These are phyloP conservation scores for Boletus reticulatus DNA, from an alignment of 768 basidiomycete genomes.

Conservation along the genomic window DNA sequence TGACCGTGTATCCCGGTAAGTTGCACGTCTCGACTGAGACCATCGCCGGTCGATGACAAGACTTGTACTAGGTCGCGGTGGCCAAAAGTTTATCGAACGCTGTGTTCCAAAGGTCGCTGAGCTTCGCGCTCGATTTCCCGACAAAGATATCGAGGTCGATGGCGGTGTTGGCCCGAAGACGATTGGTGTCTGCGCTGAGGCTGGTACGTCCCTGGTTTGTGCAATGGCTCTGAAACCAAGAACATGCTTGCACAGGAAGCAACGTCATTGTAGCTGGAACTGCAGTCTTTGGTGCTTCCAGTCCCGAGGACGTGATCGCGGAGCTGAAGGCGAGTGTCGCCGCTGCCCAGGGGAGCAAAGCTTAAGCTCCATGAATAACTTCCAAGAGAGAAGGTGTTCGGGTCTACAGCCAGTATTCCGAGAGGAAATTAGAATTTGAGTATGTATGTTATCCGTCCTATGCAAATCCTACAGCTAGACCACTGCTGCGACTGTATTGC, in stretches of 20 bases:
- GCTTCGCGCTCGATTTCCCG: conserved; percentile 84
- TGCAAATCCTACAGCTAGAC: conserved; percentile 16
- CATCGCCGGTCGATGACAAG: neutral
- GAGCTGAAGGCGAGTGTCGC: conserved; percentile 68
- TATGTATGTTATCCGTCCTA: conserved; percentile 27
- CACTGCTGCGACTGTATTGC: conserved; percentile 2
- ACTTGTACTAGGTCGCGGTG: conserved; percentile 67
- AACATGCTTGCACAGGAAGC: conserved; percentile 56
- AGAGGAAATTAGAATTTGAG: conserved; percentile 23
- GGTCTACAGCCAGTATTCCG: neutral
- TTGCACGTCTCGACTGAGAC: neutral
- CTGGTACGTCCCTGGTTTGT: conserved; percentile 50
- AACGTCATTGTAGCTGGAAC: conserved; percentile 99
- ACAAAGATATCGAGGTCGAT: conserved; percentile 97
- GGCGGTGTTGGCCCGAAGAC: conserved; percentile 96
- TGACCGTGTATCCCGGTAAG: conserved; percentile 94
- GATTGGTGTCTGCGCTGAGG: conserved; percentile 82
- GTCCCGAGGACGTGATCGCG: conserved; percentile 76
- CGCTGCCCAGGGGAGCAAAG: conserved; percentile 55
- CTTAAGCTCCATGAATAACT: conserved; percentile 11
- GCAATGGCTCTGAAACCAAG: neutral
- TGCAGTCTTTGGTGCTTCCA: conserved; percentile 83
- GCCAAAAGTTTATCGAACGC: conserved; percentile 93
- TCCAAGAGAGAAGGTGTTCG: neutral
- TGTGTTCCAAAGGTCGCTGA: conserved; percentile 93